Evolutionary conservation across 805 yeast genomes (phyloP).

Genomic region (Nakazawaea ambrosiae): DNA sequence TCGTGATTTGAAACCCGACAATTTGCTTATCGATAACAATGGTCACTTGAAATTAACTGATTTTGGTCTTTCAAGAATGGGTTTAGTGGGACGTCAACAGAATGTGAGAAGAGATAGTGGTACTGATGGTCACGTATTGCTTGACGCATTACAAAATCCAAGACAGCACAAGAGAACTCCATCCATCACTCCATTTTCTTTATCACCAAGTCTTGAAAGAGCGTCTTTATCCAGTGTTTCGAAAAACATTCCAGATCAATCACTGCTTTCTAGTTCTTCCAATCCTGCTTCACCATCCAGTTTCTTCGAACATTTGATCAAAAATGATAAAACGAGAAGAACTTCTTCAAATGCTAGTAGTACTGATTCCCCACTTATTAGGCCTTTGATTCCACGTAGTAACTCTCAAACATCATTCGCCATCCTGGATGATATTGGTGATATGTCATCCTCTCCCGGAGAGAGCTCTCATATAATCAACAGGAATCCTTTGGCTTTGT

Average conservation of each 20-base stretch:
- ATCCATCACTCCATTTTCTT: slow-evolving; percentile 37
- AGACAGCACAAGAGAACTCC: slow-evolving; percentile 23
- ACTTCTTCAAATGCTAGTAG: slow-evolving; percentile 31
- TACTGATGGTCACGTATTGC: slow-evolving; percentile 19
- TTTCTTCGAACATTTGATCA: slow-evolving; percentile 21
- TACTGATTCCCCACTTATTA: slow-evolving; percentile 40
- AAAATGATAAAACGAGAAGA: slow-evolving; percentile 13
- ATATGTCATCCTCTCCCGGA: slow-evolving; percentile 23
- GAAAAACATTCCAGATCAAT: neutral
- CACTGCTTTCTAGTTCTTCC: slow-evolving; percentile 11
- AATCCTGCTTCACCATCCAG: slow-evolving; percentile 17
- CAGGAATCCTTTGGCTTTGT: slow-evolving; percentile 45
- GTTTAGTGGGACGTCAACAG: slow-evolving; percentile 76
- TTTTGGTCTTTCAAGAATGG: slow-evolving; percentile 89
- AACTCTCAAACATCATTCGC: slow-evolving; percentile 54
- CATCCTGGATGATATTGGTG: slow-evolving; percentile 40
- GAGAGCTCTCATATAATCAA: neutral
- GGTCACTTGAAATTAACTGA: slow-evolving; percentile 95
- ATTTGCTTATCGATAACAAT: slow-evolving; percentile 70
- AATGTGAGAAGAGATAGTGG: slow-evolving; percentile 34
- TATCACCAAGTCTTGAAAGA: slow-evolving; percentile 32
- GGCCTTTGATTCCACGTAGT: slow-evolving; percentile 40
- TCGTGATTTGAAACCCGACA: slow-evolving; percentile 94
- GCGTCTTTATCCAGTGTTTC: slow-evolving; percentile 6
- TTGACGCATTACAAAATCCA: neutral